Base-by-base conservation (phyloP, 139 green algal genomes). In the Closterium sp. region DNA sequence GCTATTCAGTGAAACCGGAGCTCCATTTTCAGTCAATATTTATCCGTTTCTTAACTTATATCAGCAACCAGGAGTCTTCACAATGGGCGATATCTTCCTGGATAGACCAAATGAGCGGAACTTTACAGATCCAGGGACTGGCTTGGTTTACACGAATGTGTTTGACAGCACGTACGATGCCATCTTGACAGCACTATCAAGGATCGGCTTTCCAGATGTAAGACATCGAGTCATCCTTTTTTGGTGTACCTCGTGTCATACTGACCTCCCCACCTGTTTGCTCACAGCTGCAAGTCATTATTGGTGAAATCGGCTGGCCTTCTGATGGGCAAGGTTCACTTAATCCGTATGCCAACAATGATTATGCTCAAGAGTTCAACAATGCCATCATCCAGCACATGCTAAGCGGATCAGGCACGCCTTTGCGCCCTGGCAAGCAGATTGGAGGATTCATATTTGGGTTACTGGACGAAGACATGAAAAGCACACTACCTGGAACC, bases 281-380 rank as follows among this genome's bases (percentile, higher is more conserved):
- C 31, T 85, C 70, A 90, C 29, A 92, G 29, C 27, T 91, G 19
- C 28, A 91, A 31, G 19, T 91, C 19, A 87, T 91, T 22, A 31
- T 91, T 31, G 88, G 88, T 31, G 88, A 92, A 31, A 30, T 92
- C 17, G 89, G 89, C 17, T 92, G 89, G 89, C 89, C 89, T 19
- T 90, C 89, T 34, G 42, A 91, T 27, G 89, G 89, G 13, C 62
- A 79, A 79, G 62, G 62, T 79, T 79, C 62, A 79, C 62, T 79
- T 13, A 28, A 92, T 21, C 9, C 30, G 22, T 90, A 90, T 31
- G 89, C 89, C 13, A 92, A 34, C 89, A 91, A 70, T 30, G 89
- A 28, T 3, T 90, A 62, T n/a, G 89, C 89, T 21, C 89, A 89
- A 31, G 73, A 89, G 31, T 92, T 92, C 84, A 92, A 92, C 89